Evolutionary conservation across 257 asterid species (phyloP).

Genomic region (Cynanchum wilfordii): DNA sequence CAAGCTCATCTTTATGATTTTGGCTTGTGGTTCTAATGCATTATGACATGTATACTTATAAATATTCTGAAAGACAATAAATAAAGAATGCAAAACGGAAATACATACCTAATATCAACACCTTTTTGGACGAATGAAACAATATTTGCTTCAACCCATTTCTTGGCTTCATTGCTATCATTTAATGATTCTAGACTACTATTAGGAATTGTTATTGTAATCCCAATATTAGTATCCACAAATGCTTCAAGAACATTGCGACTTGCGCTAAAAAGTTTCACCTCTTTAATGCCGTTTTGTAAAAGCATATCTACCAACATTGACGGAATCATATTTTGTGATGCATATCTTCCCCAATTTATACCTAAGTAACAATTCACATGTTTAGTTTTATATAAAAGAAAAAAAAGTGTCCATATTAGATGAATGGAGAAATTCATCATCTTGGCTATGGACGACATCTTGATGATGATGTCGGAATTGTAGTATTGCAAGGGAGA

Average conservation of each 20-base stretch:
- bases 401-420: background rate
- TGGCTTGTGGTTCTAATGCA: too few relatives aligned
- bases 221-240: background rate
- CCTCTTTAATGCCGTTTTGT: slow-evolving; percentile 10
- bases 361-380: slow-evolving; percentile 10
- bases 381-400: background rate
- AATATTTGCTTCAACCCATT: background rate
- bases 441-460: background rate
- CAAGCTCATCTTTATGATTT: too few relatives aligned
- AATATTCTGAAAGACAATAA: too few relatives aligned
- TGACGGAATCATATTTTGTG: slow-evolving; percentile 18
- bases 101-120: background rate
- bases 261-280: slow-evolving; percentile 10
- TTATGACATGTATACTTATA: too few relatives aligned
- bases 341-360: slow-evolving; percentile 22
- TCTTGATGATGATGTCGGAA: background rate
- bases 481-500: too few relatives aligned
- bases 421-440: background rate
- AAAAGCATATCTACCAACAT: slow-evolving; percentile 19
- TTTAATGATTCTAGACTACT: background rate
- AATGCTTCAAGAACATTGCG: slow-evolving; percentile 14
- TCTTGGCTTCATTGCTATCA: background rate
- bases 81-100: background rate
- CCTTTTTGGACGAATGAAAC: background rate
- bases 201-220: slow-evolving; percentile 11